These are phyloP conservation scores for Hibiscus syriacus DNA, from an alignment of 345 rosid genomes.

Conservation along the genomic window DNA sequence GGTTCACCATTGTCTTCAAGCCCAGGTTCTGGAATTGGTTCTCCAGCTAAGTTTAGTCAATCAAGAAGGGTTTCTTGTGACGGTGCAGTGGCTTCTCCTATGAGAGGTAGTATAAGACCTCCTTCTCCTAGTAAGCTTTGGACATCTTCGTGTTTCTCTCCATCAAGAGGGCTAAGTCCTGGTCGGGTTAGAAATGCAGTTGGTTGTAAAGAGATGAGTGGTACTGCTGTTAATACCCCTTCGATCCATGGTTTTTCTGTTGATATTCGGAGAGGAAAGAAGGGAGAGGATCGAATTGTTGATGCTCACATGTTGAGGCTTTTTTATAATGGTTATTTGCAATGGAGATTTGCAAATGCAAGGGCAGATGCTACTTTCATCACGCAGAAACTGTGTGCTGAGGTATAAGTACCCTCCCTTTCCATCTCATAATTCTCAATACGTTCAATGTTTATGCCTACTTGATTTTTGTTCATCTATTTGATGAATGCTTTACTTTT, in stretches of 20 bases:
- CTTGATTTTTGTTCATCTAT: neutral
- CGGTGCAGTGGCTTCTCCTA: constrained; percentile 47
- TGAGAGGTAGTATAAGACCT: constrained; percentile 48
- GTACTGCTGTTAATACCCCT: constrained; percentile 41
- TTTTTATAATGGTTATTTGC: constrained; percentile 66
- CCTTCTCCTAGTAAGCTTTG: constrained; percentile 82
- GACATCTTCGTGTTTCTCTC: constrained; percentile 48
- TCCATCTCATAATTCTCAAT: constrained; percentile 1
- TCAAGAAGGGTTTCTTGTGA: constrained; percentile 64
- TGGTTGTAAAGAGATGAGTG: constrained; percentile 27
- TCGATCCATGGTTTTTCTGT: constrained; percentile 83
- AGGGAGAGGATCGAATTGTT: constrained; percentile 64
- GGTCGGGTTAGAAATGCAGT: constrained; percentile 47
- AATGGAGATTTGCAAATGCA: constrained; percentile 87
- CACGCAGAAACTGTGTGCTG: constrained; percentile 57
- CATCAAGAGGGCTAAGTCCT: constrained; percentile 72
- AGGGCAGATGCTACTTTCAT: constrained; percentile 64
- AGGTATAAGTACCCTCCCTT: constrained; percentile 39
- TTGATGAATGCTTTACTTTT: neutral
- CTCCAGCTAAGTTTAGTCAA: constrained; percentile 52
- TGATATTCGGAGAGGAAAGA: constrained; percentile 84
- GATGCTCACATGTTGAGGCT: constrained; percentile 87
- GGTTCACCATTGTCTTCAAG: constrained; percentile 58
- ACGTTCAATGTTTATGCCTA: neutral
- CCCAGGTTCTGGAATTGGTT: constrained; percentile 46